phyloP scores from a whole-genome alignment of 495 filamentous ascomycete species.

The Gamarada debralockiae region DNA sequence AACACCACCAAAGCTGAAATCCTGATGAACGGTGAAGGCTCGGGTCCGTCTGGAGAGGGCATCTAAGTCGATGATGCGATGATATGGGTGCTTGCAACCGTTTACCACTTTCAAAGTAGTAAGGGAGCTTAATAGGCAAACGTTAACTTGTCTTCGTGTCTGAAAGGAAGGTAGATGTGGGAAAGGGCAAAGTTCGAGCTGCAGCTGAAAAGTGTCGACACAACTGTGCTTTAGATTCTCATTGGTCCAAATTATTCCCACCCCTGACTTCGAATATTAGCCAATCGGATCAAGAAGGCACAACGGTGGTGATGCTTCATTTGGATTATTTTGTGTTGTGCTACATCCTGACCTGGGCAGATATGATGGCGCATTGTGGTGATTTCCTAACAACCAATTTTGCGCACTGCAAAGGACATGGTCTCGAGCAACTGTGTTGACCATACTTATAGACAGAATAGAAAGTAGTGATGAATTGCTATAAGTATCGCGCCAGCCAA shows the following conservation, averaged over 20 bases:
- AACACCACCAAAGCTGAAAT: no score
- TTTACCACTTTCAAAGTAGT: no score
- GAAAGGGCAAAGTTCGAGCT: neutral
- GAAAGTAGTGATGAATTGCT: neutral
- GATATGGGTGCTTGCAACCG: no score
- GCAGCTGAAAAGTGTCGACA: neutral
- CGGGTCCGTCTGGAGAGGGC: neutral
- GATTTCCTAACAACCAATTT: neutral
- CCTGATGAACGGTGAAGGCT: no score
- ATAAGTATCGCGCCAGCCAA: neutral
- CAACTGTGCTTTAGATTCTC: neutral
- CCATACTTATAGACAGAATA: neutral
- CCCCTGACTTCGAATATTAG: neutral
- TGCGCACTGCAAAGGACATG: neutral
- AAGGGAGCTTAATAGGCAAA: no score
- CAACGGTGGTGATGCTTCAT: slow-evolving; percentile 4
- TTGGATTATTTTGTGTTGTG: neutral
- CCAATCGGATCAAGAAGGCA: slow-evolving; percentile 1
- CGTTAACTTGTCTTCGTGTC: neutral
- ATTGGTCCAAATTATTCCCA: slow-evolving; percentile 5
- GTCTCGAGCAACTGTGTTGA: neutral
- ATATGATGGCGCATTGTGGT: neutral
- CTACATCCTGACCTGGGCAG: neutral
- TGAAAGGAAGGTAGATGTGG: neutral
- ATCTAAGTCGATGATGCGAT: neutral